Percentiles rank a stretch among this genome's conserved stretches.
These are phyloP conservation scores for Flaveria robusta DNA, from an alignment of 129 eudicot species.

Conservation along the genomic window DNA sequence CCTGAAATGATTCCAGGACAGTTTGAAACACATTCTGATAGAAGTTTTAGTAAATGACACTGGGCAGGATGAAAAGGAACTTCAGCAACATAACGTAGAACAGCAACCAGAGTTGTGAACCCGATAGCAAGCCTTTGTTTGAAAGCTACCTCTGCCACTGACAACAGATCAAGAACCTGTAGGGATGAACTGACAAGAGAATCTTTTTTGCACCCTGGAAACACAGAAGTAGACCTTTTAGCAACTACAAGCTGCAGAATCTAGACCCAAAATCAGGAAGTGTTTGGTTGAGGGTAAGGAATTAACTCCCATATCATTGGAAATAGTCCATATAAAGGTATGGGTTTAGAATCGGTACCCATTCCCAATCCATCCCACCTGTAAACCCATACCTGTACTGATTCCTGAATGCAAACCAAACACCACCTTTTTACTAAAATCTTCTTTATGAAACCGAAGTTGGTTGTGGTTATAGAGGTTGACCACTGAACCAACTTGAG, in stretches of 20 bases:
- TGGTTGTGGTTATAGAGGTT: neutral
- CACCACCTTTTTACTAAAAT: neutral
- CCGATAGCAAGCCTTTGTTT: constrained; percentile 85
- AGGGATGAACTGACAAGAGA: constrained; percentile 68
- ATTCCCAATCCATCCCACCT: constrained; percentile 4
- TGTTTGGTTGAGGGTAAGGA: constrained; percentile 5
- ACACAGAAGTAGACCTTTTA: constrained; percentile 19
- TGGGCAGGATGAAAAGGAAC: constrained; percentile 89
- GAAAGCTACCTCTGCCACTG: constrained; percentile 71
- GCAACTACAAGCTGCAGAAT: constrained; percentile 4
- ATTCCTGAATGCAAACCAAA: constrained; percentile 2
- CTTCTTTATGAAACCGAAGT: constrained; percentile 1
- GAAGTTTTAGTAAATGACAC: constrained; percentile 61
- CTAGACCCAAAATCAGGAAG: constrained; percentile 2
- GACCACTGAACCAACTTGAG: constrained; percentile 16
- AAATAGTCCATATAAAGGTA: neutral
- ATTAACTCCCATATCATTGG: neutral
- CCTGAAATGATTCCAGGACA: constrained; percentile 84
- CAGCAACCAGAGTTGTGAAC: constrained; percentile 71
- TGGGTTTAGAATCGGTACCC: neutral
- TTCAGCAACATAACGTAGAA: constrained; percentile 73
- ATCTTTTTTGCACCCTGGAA: constrained; percentile 80
- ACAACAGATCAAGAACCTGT: constrained; percentile 76
- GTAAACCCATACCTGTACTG: constrained; percentile 1
- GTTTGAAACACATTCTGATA: constrained; percentile 58